Evolutionary conservation across 768 basidiomycete species (phyloP).

Genomic region (Leccinellum albellum): DNA sequence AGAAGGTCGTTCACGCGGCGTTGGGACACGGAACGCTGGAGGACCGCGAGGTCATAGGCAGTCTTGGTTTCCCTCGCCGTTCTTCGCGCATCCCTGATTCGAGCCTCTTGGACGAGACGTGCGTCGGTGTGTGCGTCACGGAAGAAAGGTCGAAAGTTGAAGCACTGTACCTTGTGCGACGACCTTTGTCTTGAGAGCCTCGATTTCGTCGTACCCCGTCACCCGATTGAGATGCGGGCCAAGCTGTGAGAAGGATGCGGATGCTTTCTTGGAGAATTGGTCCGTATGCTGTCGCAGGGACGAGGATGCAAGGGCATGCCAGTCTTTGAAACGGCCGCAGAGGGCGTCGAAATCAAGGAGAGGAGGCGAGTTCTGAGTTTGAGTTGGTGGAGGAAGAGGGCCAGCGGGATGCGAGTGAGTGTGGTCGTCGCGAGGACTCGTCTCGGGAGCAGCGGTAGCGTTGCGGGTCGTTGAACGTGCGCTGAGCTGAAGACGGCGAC

Average conservation of each 20-base stretch:
- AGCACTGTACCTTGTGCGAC: slow-evolving; percentile 69
- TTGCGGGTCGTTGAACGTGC: not conserved
- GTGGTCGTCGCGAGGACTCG: not conserved
- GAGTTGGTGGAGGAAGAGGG: not conserved
- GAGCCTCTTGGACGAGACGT: slow-evolving; percentile 52
- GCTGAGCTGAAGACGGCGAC: not conserved
- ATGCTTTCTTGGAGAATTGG: slow-evolving; percentile 52
- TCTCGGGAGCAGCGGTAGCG: not conserved
- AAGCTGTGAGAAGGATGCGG: slow-evolving; percentile 63
- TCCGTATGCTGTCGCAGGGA: slow-evolving; percentile 51
- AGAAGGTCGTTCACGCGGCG: slow-evolving; percentile 94
- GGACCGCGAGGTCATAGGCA: slow-evolving; percentile 75
- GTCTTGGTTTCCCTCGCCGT: slow-evolving; percentile 70
- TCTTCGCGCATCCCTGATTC: slow-evolving; percentile 62
- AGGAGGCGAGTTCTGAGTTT: not conserved
- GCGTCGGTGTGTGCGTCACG: slow-evolving; percentile 6
- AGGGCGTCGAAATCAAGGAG: slow-evolving; percentile 31
- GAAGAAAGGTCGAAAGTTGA: not conserved
- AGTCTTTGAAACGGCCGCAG: slow-evolving; percentile 39
- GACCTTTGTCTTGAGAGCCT: slow-evolving; percentile 72
- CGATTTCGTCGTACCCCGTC: slow-evolving; percentile 91
- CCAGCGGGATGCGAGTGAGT: not conserved
- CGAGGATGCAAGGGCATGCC: slow-evolving; percentile 38
- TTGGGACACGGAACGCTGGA: slow-evolving; percentile 78
- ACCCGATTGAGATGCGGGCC: slow-evolving; percentile 79